These are phyloP conservation scores for Marasmius sp. DNA, from an alignment of 1,284 basidiomycete genomes.

Conservation along the genomic window DNA sequence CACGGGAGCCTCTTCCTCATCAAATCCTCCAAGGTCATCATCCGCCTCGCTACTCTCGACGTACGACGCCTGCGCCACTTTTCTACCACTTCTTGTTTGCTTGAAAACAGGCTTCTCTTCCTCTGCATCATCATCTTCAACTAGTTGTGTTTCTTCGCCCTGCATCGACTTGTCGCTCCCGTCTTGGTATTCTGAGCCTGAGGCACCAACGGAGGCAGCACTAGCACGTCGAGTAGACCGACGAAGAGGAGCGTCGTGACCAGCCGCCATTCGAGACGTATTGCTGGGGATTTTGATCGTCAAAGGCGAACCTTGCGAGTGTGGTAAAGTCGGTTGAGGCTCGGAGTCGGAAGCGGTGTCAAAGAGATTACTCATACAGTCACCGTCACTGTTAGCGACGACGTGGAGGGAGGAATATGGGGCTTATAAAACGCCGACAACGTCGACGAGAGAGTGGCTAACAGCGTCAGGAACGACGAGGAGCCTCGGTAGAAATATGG, in stretches of 20 bases:
- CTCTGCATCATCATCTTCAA: slow-evolving; percentile 28
- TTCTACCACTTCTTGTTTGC: slow-evolving; percentile 46
- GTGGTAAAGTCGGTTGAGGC: neutral
- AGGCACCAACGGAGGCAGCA: slow-evolving; percentile 29
- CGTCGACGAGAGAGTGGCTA: neutral
- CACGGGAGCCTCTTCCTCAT: slow-evolving; percentile 11
- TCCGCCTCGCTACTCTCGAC: slow-evolving; percentile 45
- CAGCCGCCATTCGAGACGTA: neutral
- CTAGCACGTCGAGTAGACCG: slow-evolving; percentile 7
- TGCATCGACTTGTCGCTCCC: slow-evolving; percentile 41
- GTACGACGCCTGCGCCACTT: slow-evolving; percentile 44
- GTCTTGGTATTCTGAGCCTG: slow-evolving; percentile 64
- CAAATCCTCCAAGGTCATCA: slow-evolving; percentile 29
- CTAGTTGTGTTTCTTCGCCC: slow-evolving; percentile 24
- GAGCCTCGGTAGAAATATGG: neutral
- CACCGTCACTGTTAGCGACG: neutral
- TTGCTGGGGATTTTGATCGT: slow-evolving; percentile 6
- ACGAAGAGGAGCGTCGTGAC: neutral
- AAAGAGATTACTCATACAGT: slow-evolving; percentile 2
- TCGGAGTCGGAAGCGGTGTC: neutral
- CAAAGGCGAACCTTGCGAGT: neutral
- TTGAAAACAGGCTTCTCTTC: slow-evolving; percentile 31
- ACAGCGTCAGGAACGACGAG: slow-evolving; percentile 2
- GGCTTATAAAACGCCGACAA: neutral
- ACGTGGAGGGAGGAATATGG: neutral